Evolutionary conservation across 345 rosid species (phyloP).

Genomic region (Populus alba): DNA sequence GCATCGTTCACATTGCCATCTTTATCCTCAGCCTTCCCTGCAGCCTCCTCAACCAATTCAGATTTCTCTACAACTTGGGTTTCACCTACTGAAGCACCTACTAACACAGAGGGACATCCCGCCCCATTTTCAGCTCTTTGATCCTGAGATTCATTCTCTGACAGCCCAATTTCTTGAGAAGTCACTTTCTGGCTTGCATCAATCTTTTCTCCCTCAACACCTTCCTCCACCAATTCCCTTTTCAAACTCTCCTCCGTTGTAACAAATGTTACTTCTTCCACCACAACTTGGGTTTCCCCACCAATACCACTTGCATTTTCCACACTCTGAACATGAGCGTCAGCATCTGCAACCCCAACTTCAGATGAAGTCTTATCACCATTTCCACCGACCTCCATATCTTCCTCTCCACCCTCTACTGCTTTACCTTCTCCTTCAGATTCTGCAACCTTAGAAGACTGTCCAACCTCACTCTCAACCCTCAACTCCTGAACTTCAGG

Average conservation of each 20-base stretch:
- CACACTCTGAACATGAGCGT: neutral
- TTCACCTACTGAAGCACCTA: slow-evolving; percentile 1
- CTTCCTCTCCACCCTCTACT: neutral
- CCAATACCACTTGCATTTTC: neutral
- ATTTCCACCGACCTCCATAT: neutral
- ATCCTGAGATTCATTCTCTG: slow-evolving; percentile 13
- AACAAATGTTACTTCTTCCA: slow-evolving; percentile 8
- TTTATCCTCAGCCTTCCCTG: slow-evolving; percentile 5
- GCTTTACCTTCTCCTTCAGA: neutral
- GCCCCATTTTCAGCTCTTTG: slow-evolving; percentile 19
- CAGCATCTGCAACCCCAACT: neutral
- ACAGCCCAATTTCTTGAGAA: slow-evolving; percentile 3
- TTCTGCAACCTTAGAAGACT: neutral
- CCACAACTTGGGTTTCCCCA: slow-evolving; percentile 13
- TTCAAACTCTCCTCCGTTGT: slow-evolving; percentile 2
- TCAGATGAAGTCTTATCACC: neutral
- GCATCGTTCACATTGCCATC: slow-evolving; percentile 16
- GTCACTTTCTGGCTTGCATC: neutral
- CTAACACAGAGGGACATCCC: slow-evolving; percentile 2
- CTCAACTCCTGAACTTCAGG: neutral
- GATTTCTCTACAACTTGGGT: slow-evolving; percentile 4
- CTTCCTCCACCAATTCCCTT: slow-evolving; percentile 7
- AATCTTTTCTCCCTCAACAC: neutral
- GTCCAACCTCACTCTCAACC: neutral
- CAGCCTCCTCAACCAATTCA: slow-evolving; percentile 6